phyloP scores from a whole-genome alignment of 352 stramenopile species.

The Phytophthora sansomeana region DNA sequence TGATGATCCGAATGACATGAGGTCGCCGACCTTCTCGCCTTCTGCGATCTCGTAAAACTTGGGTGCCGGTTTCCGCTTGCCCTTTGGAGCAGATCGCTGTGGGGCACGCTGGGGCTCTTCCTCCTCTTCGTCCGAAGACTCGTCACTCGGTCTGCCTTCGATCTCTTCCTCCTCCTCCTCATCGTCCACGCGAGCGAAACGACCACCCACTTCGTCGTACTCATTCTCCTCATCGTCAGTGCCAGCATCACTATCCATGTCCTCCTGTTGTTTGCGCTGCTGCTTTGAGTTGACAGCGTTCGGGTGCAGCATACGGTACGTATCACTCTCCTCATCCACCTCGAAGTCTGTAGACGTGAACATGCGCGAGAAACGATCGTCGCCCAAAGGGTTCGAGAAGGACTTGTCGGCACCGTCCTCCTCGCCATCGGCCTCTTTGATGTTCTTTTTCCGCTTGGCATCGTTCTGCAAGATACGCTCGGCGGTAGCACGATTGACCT shows the following conservation, averaged over 20 bases:
- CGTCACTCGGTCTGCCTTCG: slow-evolving; percentile 68
- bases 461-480: slow-evolving; percentile 82
- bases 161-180: slow-evolving; percentile 63
- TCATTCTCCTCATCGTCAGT: slow-evolving; percentile 71
- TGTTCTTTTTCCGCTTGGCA: slow-evolving; percentile 75
- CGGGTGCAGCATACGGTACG: slow-evolving; percentile 97
- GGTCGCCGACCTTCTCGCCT: too few species aligned
- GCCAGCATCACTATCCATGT: slow-evolving; percentile 93
- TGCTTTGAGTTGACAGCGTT: slow-evolving; percentile 83
- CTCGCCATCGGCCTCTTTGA: slow-evolving; percentile 41
- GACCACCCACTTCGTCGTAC: slow-evolving; percentile 60
- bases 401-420: slow-evolving; percentile 29
- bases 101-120: slow-evolving; percentile 35
- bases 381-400: slow-evolving; percentile 88
- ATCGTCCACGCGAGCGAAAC: slow-evolving; percentile 79
- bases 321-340: slow-evolving; percentile 97
- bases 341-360: slow-evolving; percentile 98
- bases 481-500: slow-evolving; percentile 91
- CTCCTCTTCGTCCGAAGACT: slow-evolving; percentile 73
- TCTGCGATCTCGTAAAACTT: too few species aligned
- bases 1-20: too few species aligned
- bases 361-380: slow-evolving; percentile 98
- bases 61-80: slow-evolving; percentile 52
- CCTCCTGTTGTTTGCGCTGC: slow-evolving; percentile 81
- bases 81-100: slow-evolving; percentile 22